phyloP scores from a whole-genome alignment of 2,329 filamentous ascomycete genomes.

The Graphilbum sp. region DNA sequence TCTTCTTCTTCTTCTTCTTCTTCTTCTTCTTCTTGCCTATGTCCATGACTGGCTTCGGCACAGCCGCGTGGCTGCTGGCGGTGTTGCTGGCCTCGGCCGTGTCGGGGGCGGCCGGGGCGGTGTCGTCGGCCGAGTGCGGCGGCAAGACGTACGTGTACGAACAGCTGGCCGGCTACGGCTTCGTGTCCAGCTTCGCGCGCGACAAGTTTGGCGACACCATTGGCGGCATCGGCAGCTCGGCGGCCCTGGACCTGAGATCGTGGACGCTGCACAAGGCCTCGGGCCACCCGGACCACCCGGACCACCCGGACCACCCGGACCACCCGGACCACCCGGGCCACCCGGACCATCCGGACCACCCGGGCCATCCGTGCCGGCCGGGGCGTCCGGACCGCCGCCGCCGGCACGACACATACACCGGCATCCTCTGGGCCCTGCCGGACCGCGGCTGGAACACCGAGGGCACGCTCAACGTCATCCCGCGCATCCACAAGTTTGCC shows the following conservation, averaged over 20 bases:
- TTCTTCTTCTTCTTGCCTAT: not conserved
- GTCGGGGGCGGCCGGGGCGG: not conserved
- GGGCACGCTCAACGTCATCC: slow-evolving; percentile 51
- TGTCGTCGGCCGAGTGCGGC: slow-evolving; percentile 28
- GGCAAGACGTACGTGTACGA: slow-evolving; percentile 49
- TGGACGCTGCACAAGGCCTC: slow-evolving; percentile 36
- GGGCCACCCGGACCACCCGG: not conserved
- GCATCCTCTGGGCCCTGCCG: slow-evolving; percentile 45
- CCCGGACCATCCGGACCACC: no score
- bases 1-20: not conserved
- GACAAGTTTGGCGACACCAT: slow-evolving; percentile 58
- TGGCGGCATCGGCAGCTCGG: slow-evolving; percentile 48
- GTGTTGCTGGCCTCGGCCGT: not conserved
- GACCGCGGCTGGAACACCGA: slow-evolving; percentile 62
- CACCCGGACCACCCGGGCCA: no score
- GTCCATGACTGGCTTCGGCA: not conserved
- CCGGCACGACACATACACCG: slow-evolving; percentile 28
- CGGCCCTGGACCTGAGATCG: slow-evolving; percentile 34
- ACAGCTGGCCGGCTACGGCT: slow-evolving; percentile 50
- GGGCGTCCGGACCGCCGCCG: not conserved
- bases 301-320: no score
- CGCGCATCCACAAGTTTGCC: slow-evolving; percentile 50
- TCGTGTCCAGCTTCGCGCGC: slow-evolving; percentile 35
- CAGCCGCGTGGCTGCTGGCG: not conserved
- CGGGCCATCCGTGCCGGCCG: no score